Evolutionary conservation across 2,329 filamentous ascomycete species (phyloP), one percentile per base, ranked within the genome.

Genomic region (Fusarium gaditjirri): DNA sequence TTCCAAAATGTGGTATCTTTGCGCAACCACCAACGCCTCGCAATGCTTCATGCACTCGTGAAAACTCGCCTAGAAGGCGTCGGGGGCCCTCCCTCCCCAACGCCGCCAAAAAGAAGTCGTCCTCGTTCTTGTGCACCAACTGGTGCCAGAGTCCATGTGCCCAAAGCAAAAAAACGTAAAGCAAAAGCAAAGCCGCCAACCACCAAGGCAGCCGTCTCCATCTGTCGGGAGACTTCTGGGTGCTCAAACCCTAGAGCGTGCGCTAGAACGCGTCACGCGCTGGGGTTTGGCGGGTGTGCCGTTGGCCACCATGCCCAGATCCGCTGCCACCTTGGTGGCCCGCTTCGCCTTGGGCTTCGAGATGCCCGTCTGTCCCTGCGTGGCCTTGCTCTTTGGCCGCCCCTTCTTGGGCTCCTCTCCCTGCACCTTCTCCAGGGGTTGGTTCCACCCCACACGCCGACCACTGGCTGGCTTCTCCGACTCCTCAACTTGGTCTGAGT

Each of bases 201-300:
- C 62, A 62, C 62, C 52, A 68, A 63, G 44, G 57, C 62, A 39
- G 35, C 38, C 16, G 29, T 57, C 66, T 54, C 61, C 42, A 33
- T 35, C 13, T 23, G 39, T 17, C 16, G 39, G 16, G 44, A 52
- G 54, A 23, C 8, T 35, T 43, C 33, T 59, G 36, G 43, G 55
- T 21, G 31, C 60, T 73, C 65, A 79, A 43, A 60, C 57, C 71
- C 73, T 63, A 33, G 62, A 68, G 42, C 79, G 78, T 35, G 78
- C 68, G 58, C 76, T 68, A 29, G 80, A 74, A 39, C 80, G 77
- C 38, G 80, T 81, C 54, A 79, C 68, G 29, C 80, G 75, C 50
- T 70, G 73, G 27, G 78, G 75, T 58, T 79, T 81, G 33, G 77
- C 79, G 9, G 81, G 81, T 12, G 81, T 81, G 46, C 80, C 79